These are phyloP conservation scores for Psilocybe sp. DNA, from an alignment of 768 basidiomycete species.

Conservation along the genomic window DNA sequence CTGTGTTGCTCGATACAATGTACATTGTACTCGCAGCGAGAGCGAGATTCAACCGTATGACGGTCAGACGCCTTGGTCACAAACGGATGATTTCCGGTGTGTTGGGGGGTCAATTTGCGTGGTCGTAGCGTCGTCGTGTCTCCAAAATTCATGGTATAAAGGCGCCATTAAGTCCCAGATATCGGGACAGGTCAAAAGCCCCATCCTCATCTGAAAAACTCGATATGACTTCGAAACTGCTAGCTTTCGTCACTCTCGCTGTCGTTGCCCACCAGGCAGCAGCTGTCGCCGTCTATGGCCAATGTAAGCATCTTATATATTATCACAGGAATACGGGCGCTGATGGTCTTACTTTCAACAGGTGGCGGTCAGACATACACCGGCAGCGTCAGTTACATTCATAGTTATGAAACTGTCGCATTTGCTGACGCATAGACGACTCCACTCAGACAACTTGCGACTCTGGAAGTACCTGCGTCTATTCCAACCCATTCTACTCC, in stretches of 20 bases:
- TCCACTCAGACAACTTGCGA: conserved; percentile 15
- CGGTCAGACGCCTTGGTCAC: no score
- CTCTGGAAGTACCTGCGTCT: conserved; percentile 24
- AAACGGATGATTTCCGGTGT: no score
- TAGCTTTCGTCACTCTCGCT: conserved; percentile 24
- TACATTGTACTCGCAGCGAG: no score
- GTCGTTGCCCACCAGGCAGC: conserved; percentile 18
- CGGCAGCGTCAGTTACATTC: conserved; percentile 20
- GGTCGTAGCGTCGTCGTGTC: no score
- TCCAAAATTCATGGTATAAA: no score
- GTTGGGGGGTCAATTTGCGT: no score
- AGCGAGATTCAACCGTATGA: no score
- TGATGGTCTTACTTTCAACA: conserved; percentile 6
- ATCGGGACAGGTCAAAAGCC: no score
- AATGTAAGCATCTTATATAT: conserved; percentile 19
- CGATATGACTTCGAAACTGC: conserved; percentile 12
- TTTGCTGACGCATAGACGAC: not conserved
- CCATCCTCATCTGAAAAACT: no score
- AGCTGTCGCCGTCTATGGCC: conserved; percentile 27
- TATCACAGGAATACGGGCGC: not conserved
- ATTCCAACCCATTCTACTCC: conserved; percentile 28
- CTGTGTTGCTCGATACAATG: no score
- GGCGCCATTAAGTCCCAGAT: no score
- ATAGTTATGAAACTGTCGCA: not conserved
- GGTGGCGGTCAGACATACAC: conserved; percentile 26